Conservation (phyloP, 495 filamentous ascomycete species). For the Neohortaea acidophila region DNA sequence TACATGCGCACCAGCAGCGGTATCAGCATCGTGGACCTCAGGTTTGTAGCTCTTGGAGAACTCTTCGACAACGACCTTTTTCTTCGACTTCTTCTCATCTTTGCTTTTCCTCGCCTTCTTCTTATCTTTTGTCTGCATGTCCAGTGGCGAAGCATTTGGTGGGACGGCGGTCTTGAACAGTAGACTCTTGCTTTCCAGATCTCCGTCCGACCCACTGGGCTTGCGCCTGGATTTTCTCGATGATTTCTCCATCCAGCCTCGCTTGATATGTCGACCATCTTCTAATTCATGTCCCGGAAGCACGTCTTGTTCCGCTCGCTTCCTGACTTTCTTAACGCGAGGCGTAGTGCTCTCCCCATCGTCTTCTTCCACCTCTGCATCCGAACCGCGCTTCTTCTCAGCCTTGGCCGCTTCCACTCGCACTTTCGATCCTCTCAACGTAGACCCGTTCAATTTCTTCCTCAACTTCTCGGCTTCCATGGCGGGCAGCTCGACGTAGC, state of each 20-base stretch:
- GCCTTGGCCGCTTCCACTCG: constrained; percentile 64
- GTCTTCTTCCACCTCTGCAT: constrained; percentile 4
- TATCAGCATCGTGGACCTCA: constrained; percentile 52
- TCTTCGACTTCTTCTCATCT: constrained; percentile 38
- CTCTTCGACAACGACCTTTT: constrained; percentile 57
- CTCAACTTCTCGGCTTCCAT: constrained; percentile 75
- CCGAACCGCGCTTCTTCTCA: constrained; percentile 26
- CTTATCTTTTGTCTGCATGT: constrained; percentile 35
- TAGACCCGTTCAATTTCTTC: constrained; percentile 82
- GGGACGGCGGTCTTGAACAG: constrained; percentile 13
- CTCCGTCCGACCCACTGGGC: constrained; percentile 5
- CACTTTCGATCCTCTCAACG: constrained; percentile 73
- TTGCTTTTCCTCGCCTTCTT: constrained; percentile 40
- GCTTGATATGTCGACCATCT: constrained; percentile 60
- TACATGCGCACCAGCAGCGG: constrained; percentile 29
- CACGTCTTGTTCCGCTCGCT: constrained; percentile 46
- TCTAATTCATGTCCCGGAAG: constrained; percentile 58
- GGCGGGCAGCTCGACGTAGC: constrained; percentile 65
- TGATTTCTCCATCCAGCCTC: constrained; percentile 70
- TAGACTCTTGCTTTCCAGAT: constrained; percentile 3
- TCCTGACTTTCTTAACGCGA: constrained; percentile 37
- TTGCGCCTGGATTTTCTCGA: constrained; percentile 30
- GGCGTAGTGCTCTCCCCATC: constrained; percentile 26
- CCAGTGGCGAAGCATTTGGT: constrained; percentile 4
- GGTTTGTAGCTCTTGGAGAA: constrained; percentile 65